A percentile compares a stretch with the other conserved stretches of the same genome.
Evolutionary conservation across 495 filamentous ascomycete genomes (phyloP).

Genomic region (Neurospora africana): DNA sequence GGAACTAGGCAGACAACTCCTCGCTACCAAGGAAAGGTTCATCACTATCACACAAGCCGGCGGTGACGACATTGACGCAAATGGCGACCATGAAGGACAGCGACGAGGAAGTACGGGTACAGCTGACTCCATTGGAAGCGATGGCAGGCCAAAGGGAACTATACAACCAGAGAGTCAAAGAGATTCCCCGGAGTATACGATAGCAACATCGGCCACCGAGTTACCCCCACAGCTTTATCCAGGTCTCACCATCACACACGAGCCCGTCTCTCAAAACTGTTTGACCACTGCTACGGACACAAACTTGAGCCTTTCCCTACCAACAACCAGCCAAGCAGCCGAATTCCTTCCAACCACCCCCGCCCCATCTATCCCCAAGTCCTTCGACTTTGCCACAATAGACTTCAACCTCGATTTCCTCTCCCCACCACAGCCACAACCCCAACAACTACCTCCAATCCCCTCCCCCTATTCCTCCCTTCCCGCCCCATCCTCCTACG

Average conservation of each 20-base stretch:
- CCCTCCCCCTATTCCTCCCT: constrained; percentile 18
- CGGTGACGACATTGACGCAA: neutral
- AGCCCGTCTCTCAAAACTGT: constrained; percentile 9
- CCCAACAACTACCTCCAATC: neutral
- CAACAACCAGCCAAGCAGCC: neutral
- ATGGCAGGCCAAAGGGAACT: neutral
- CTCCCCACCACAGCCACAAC: neutral
- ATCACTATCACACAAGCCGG: constrained; percentile 29
- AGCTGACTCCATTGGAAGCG: neutral
- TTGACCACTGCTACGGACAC: constrained; percentile 1
- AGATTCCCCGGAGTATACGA: neutral
- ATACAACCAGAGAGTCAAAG: neutral
- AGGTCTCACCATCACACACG: constrained; percentile 21
- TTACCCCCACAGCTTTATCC: constrained; percentile 4
- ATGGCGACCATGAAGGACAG: neutral
- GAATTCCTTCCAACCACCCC: neutral
- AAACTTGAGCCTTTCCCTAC: neutral
- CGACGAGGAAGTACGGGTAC: neutral
- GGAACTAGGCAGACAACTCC: constrained; percentile 40
- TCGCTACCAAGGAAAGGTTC: constrained; percentile 33
- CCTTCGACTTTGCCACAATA: constrained; percentile 24
- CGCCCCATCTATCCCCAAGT: constrained; percentile 15
- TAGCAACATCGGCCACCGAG: neutral
- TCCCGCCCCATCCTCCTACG: constrained; percentile 34
- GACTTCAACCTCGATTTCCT: constrained; percentile 9